Evolutionary conservation across 257 asterid species (phyloP).

Genomic region (Capsicum rhomboideum): DNA sequence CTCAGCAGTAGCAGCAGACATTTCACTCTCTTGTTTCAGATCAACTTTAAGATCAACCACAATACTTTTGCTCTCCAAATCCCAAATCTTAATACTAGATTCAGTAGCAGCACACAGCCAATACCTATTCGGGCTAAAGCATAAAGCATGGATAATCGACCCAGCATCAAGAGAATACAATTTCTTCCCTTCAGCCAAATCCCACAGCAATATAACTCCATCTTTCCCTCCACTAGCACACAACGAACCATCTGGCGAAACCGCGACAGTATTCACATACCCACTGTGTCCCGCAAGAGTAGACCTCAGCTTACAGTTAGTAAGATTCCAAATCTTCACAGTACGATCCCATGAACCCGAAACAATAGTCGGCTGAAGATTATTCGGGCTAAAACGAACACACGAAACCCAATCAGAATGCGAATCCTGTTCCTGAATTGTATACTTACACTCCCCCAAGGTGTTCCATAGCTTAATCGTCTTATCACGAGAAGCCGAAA

Average conservation of each 20-base stretch:
- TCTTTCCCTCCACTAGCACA: slow-evolving; percentile 20
- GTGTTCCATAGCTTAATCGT: slow-evolving; percentile 24
- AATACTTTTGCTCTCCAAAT: slow-evolving; percentile 50
- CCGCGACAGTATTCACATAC: slow-evolving; percentile 15
- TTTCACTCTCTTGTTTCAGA: slow-evolving; percentile 55
- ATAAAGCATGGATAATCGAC: slow-evolving; percentile 4
- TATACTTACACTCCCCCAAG: slow-evolving; percentile 48
- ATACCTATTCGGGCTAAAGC: slow-evolving; percentile 13
- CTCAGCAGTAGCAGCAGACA: slow-evolving; percentile 30
- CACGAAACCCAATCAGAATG: slow-evolving; percentile 72
- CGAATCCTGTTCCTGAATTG: slow-evolving; percentile 47
- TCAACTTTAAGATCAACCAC: slow-evolving; percentile 60
- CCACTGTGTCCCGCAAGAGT: slow-evolving; percentile 16
- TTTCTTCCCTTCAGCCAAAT: slow-evolving; percentile 10
- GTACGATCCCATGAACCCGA: slow-evolving; percentile 71
- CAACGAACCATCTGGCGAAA: slow-evolving; percentile 20
- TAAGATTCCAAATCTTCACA: slow-evolving; percentile 64
- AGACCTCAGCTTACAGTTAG: slow-evolving; percentile 46
- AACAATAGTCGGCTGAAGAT: slow-evolving; percentile 45
- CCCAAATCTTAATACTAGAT: slow-evolving; percentile 69
- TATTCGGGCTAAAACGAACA: slow-evolving; percentile 60
- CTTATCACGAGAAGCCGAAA: slow-evolving; percentile 19
- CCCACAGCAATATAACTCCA: slow-evolving; percentile 53
- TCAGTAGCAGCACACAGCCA: slow-evolving; percentile 31
- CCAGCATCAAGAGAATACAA: slow-evolving; percentile 6